Evolutionary conservation across 179 eudicot genomes (phyloP).

Genomic region (Silene coronaria): DNA sequence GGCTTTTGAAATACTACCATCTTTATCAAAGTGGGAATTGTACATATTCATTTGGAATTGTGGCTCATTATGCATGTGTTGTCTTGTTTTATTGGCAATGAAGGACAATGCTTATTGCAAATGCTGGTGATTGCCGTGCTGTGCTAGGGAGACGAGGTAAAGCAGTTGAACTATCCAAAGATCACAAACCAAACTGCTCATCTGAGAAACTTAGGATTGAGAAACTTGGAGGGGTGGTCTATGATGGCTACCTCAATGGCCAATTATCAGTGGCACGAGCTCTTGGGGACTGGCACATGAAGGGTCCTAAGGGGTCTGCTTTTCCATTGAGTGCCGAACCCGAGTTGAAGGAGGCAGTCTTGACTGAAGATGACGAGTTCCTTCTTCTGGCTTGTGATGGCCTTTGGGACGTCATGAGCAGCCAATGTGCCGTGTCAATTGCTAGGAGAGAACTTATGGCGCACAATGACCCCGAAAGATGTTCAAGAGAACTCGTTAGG

Average conservation of each 20-base stretch:
- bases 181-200: conserved; percentile 70
- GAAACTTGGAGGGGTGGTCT: conserved; percentile 70
- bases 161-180: conserved; percentile 76
- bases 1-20: neutral
- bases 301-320: conserved; percentile 58
- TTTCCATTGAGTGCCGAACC: conserved; percentile 81
- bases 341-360: conserved; percentile 52
- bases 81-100: conserved; percentile 16
- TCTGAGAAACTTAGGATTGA: conserved; percentile 64
- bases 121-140: conserved; percentile 94
- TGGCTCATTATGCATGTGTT: neutral
- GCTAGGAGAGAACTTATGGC: conserved; percentile 70
- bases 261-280: conserved; percentile 83
- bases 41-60: neutral
- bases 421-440: conserved; percentile 76
- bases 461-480: conserved; percentile 83
- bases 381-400: conserved; percentile 72
- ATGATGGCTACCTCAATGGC: conserved; percentile 83
- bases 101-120: conserved; percentile 70
- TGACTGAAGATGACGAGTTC: conserved; percentile 74
- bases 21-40: neutral
- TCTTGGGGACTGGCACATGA: conserved; percentile 95
- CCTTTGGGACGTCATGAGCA: conserved; percentile 90
- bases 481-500: conserved; percentile 71
- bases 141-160: conserved; percentile 71